phyloP scores from a whole-genome alignment of 192 early-diverging fungal genomes.

The Podila verticillata region DNA sequence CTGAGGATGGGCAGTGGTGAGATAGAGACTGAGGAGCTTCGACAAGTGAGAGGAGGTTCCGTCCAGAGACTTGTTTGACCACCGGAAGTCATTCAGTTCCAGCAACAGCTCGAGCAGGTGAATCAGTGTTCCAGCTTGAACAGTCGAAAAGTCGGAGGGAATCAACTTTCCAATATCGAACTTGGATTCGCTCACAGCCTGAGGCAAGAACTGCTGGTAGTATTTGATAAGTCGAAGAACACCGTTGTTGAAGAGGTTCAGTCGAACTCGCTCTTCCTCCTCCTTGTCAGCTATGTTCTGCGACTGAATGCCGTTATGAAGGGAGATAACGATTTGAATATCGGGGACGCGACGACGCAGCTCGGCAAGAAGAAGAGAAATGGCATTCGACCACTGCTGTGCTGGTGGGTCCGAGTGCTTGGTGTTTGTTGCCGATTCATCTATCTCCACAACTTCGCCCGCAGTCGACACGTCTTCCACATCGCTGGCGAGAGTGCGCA shows the following conservation, averaged over 20 bases:
- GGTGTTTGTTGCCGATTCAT: neutral
- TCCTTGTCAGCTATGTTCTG: constrained; percentile 27
- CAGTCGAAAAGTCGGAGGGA: constrained; percentile 64
- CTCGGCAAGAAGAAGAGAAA: constrained; percentile 59
- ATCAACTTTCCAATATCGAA: constrained; percentile 82
- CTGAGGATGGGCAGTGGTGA: constrained; percentile 57
- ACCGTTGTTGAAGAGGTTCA: constrained; percentile 59
- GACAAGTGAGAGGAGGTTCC: constrained; percentile 61
- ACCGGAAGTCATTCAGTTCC: constrained; percentile 72
- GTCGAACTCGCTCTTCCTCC: constrained; percentile 52
- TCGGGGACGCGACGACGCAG: constrained; percentile 75
- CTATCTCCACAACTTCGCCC: constrained; percentile 5
- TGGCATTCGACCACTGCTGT: constrained; percentile 36
- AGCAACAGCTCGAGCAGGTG: constrained; percentile 70
- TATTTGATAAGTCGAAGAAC: constrained; percentile 68
- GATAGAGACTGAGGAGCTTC: constrained; percentile 62
- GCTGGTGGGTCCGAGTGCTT: constrained; percentile 20
- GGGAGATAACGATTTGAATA: constrained; percentile 68
- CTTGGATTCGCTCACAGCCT: constrained; percentile 70
- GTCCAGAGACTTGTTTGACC: constrained; percentile 68
- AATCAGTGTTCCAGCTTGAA: constrained; percentile 62
- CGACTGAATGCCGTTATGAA: constrained; percentile 52
- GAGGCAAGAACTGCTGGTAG: constrained; percentile 74
- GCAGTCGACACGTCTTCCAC: constrained; percentile 11
- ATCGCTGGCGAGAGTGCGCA: constrained; percentile 13